Base-by-base conservation (phyloP, 345 rosid species). In the Dimocarpus longan region DNA sequence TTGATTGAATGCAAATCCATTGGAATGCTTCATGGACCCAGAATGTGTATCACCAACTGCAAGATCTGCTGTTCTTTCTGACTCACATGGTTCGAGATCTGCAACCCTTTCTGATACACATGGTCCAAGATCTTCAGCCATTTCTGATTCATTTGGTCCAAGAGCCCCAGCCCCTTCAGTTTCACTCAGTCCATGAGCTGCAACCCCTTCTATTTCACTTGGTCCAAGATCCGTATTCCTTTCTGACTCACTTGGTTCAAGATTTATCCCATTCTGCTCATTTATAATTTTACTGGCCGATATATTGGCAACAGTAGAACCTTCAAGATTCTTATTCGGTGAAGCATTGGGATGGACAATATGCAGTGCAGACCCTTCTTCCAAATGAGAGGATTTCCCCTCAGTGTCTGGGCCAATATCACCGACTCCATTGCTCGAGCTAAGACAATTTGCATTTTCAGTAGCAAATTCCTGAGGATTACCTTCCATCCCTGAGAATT, bases 201-300 rank as follows among this genome's bases (percentile, higher is more conserved):
- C 26, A 59, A 1, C 9, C 10, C 22, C n/a, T 59, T 5, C 22
- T 18, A n/a, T 5, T 59, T 59, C 64, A 59, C 10, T 59, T 59
- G 24, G 63, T 19, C 10, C 63, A 59, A 6, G 24, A 59, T 19
- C 64, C 16, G 22, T n/a, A 59, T 9, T n/a, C 63, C 50, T 63
- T 81, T 79, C 82, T 11, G 79, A 80, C 42, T 78, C 83, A 70
- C 76, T 69, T 42, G 71, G 77, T 39, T 78, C 88, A 67, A 43
- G 77, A 74, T 76, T 71, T 73, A 44, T 81, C 78, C 78, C 87
- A 75, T 80, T 83, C 73, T 87, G 86, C 73, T 79, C 87, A 72
- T 79, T 80, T 57, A 64, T 57, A 66, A 40, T 59, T 56, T 76
- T 76, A 75, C 43, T 80, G 54, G 56, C 71, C 62, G 78, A 37